Evolutionary conservation across 2,329 filamentous ascomycete genomes (phyloP).

Genomic region (Pestalotiopsis sp.): DNA sequence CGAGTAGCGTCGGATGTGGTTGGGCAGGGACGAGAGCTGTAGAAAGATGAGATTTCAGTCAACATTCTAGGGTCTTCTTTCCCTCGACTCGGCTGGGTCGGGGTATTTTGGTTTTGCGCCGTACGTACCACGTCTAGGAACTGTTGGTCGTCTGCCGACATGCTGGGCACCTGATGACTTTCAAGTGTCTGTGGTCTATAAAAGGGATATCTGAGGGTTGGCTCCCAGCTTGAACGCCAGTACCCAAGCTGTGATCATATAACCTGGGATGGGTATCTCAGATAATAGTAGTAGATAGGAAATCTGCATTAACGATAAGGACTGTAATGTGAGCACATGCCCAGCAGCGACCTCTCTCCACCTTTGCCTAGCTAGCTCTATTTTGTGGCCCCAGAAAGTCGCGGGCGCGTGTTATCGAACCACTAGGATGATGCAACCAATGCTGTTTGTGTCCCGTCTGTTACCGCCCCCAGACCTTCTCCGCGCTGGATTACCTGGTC

Average conservation of each 20-base stretch:
- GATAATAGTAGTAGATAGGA: background rate
- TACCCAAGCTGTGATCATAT: background rate
- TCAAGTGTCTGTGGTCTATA: background rate
- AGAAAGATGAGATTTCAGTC: background rate
- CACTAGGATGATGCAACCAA: background rate
- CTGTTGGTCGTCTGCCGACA: constrained; percentile 80
- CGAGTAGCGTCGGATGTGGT: constrained; percentile 72
- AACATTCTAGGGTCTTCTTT: background rate
- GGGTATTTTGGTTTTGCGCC: background rate
- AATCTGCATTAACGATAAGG: background rate
- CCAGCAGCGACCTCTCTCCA: background rate
- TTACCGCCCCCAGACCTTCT: background rate
- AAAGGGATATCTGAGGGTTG: background rate
- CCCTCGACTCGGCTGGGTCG: background rate
- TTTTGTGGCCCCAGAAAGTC: background rate
- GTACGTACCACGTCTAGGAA: constrained; percentile 73
- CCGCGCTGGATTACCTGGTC: background rate
- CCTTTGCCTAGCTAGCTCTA: background rate
- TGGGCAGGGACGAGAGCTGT: constrained; percentile 55
- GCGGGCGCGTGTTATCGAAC: background rate
- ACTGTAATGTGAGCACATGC: background rate
- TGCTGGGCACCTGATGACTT: constrained; percentile 44
- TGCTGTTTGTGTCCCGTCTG: background rate
- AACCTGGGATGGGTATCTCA: background rate
- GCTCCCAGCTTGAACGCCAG: background rate